Evolutionary conservation across 2,329 filamentous ascomycete genomes (phyloP).

Genomic region (Bertia moriformis): DNA sequence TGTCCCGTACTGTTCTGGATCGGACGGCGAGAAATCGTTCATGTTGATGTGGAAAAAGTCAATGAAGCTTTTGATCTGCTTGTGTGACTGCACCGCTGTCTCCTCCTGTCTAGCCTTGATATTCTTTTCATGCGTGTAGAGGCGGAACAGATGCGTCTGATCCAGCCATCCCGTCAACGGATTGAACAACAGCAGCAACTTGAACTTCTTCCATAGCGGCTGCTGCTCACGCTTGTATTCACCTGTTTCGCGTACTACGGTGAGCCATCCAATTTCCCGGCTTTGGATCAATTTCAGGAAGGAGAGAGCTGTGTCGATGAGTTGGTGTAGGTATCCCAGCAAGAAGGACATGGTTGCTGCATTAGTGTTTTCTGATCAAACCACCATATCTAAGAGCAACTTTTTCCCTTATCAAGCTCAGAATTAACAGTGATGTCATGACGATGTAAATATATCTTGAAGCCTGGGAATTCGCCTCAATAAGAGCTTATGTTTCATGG

Average conservation of each 20-base stretch:
- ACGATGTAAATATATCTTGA: too few relatives aligned
- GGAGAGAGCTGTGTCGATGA: slow-evolving; percentile 1
- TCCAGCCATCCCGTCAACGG: slow-evolving; percentile 22
- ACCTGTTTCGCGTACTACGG: slow-evolving; percentile 16
- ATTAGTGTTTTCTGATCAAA: slow-evolving; percentile 23
- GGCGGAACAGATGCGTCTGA: slow-evolving; percentile 17
- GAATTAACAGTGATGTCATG: not conserved
- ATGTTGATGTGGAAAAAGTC: slow-evolving; percentile 20
- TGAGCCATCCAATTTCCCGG: slow-evolving; percentile 14
- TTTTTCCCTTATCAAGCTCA: too few relatives aligned
- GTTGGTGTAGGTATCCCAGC: not conserved
- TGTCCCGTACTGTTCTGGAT: slow-evolving; percentile 15
- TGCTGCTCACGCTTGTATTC: slow-evolving; percentile 20
- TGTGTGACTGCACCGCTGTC: slow-evolving; percentile 12
- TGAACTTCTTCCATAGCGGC: slow-evolving; percentile 21
- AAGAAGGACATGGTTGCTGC: slow-evolving; percentile 11
- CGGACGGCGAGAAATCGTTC: slow-evolving; percentile 18
- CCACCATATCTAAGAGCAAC: too few relatives aligned
- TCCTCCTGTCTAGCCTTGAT: slow-evolving; percentile 9
- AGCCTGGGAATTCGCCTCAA: too few relatives aligned
- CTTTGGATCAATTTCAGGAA: slow-evolving; percentile 9
- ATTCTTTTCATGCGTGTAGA: slow-evolving; percentile 19
- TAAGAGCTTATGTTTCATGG: too few relatives aligned
- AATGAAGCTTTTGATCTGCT: slow-evolving; percentile 19
- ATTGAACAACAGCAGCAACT: slow-evolving; percentile 24